Conservation (phyloP, 1,284 basidiomycete genomes). For the Rhizoctonia solani region DNA sequence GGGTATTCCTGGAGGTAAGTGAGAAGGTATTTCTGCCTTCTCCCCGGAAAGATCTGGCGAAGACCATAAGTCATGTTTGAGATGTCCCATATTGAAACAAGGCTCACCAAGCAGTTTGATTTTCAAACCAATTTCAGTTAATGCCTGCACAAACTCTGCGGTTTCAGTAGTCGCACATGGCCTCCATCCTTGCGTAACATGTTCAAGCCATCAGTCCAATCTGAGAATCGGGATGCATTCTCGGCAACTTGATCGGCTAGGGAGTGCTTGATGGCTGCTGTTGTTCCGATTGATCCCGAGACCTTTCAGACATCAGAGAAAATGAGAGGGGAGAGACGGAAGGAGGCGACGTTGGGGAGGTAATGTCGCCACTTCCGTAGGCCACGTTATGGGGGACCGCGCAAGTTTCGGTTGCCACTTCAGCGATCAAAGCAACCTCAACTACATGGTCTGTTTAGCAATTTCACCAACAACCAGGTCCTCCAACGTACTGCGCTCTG, state of each 20-base stretch:
- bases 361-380: slow-evolving; percentile 45
- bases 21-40: slow-evolving; percentile 87
- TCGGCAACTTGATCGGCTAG: slow-evolving; percentile 86
- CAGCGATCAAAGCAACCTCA: slow-evolving; percentile 75
- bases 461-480: background rate
- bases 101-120: slow-evolving; percentile 85
- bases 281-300: slow-evolving; percentile 48
- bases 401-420: slow-evolving; percentile 80
- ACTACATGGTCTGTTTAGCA: slow-evolving; percentile 46
- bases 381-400: slow-evolving; percentile 62
- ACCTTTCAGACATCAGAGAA: slow-evolving; percentile 66
- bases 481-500: slow-evolving; percentile 64
- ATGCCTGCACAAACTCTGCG: slow-evolving; percentile 77
- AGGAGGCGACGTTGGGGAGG: slow-evolving; percentile 53
- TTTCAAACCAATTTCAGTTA: slow-evolving; percentile 94
- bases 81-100: slow-evolving; percentile 37
- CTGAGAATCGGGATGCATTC: slow-evolving; percentile 83
- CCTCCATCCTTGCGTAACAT: slow-evolving; percentile 80
- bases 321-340: slow-evolving; percentile 72
- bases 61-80: background rate
- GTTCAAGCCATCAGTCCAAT: slow-evolving; percentile 95
- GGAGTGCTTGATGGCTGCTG: slow-evolving; percentile 46
- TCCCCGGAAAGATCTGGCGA: slow-evolving; percentile 82
- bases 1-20: slow-evolving; percentile 68
- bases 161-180: slow-evolving; percentile 85